phyloP scores from a whole-genome alignment of 345 rosid genomes.

The Ceriops zippeliana region DNA sequence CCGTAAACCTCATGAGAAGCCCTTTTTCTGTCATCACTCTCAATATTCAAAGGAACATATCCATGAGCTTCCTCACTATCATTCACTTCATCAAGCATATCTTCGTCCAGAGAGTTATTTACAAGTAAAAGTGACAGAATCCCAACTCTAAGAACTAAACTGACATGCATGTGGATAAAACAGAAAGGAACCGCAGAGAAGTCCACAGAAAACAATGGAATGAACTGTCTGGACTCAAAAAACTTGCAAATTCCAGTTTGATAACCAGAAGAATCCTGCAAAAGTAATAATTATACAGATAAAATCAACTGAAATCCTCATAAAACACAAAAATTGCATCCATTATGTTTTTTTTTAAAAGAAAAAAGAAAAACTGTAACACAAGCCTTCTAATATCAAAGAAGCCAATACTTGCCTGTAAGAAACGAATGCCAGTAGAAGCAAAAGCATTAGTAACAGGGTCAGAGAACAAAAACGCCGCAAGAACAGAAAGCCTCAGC shows the following conservation, averaged over 20 bases:
- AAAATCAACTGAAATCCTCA: too few relatives aligned
- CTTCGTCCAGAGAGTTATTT: slow-evolving; percentile 32
- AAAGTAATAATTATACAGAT: background rate
- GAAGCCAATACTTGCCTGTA: slow-evolving; percentile 36
- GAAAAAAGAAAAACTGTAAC: background rate
- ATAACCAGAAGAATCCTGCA: slow-evolving; percentile 49
- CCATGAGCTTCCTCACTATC: slow-evolving; percentile 23
- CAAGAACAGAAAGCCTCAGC: slow-evolving; percentile 44
- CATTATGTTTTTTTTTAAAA: too few relatives aligned
- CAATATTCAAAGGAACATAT: slow-evolving; percentile 11
- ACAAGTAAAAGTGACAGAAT: slow-evolving; percentile 37
- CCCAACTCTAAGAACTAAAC: slow-evolving; percentile 28
- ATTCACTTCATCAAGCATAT: slow-evolving; percentile 21
- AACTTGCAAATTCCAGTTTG: slow-evolving; percentile 62
- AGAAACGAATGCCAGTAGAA: slow-evolving; percentile 52
- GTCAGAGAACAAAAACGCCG: slow-evolving; percentile 51
- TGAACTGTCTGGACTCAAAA: slow-evolving; percentile 33
- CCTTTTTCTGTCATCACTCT: slow-evolving; percentile 11
- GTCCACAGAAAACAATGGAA: slow-evolving; percentile 61
- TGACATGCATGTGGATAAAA: slow-evolving; percentile 53
- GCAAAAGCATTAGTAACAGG: slow-evolving; percentile 49
- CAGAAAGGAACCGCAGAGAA: slow-evolving; percentile 64
- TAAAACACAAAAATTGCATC: background rate
- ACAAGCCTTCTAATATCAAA: background rate
- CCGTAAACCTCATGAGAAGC: slow-evolving; percentile 18